Evolutionary conservation across 805 yeast species (phyloP).

Genomic region (Teunomyces funiuensis): DNA sequence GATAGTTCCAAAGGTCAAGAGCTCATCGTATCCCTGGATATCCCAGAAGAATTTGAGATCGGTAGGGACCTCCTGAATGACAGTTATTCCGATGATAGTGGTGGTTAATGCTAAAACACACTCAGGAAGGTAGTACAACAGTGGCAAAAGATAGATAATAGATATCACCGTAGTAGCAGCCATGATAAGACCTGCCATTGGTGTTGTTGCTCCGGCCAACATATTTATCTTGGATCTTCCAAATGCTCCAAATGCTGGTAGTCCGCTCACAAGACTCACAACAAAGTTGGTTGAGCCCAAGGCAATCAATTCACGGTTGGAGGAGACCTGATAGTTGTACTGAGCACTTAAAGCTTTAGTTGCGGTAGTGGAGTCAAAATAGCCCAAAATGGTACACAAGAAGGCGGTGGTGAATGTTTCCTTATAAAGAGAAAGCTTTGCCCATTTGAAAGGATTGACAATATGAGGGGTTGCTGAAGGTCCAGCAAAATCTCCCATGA

Average conservation of each 20-base stretch:
- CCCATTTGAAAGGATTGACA: conserved; percentile 24
- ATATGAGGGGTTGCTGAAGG: conserved; percentile 4
- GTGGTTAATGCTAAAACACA: conserved; percentile 37
- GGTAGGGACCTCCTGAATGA: conserved; percentile 36
- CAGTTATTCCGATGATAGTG: conserved; percentile 50
- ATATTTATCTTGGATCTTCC: conserved; percentile 35
- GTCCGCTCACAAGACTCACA: conserved; percentile 29
- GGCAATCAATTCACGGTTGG: conserved; percentile 35
- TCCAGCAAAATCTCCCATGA: conserved; percentile 27
- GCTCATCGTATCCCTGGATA: conserved; percentile 24
- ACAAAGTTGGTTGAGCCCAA: conserved; percentile 30
- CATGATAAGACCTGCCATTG: conserved; percentile 39
- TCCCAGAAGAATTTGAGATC: conserved; percentile 21
- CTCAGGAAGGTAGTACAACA: conserved; percentile 26
- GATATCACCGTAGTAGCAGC: conserved; percentile 27
- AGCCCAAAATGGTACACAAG: conserved; percentile 33
- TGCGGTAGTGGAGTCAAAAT: conserved; percentile 37
- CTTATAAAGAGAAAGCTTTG: conserved; percentile 21
- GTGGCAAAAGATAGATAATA: conserved; percentile 24
- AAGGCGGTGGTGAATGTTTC: conserved; percentile 29
- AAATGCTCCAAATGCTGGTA: conserved; percentile 37
- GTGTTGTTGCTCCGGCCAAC: conserved; percentile 48
- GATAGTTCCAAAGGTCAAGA: conserved; percentile 20
- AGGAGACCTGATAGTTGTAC: conserved; percentile 30
- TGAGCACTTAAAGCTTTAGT: conserved; percentile 31